These are phyloP conservation scores for Huntiella decipiens DNA, from an alignment of 2,329 filamentous ascomycete genomes.

Conservation along the genomic window DNA sequence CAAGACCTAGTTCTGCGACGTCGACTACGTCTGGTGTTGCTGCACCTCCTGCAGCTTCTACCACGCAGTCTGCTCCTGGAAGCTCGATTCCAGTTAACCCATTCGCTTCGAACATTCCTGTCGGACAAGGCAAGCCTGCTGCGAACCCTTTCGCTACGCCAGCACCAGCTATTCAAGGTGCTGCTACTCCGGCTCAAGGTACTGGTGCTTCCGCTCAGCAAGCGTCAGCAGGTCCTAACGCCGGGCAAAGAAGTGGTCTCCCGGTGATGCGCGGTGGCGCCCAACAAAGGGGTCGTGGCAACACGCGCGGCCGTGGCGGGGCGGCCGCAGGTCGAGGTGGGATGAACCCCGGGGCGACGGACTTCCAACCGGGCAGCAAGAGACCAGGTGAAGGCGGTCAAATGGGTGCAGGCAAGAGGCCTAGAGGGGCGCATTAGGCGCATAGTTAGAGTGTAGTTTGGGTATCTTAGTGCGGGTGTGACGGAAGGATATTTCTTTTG, in stretches of 20 bases:
- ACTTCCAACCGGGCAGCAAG: constrained; percentile 40
- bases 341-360: constrained; percentile 32
- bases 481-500: constrained; percentile 1
- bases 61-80: neutral
- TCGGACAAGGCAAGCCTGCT: neutral
- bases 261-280: constrained; percentile 25
- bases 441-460: neutral
- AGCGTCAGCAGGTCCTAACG: constrained; percentile 4
- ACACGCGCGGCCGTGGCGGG: constrained; percentile 23
- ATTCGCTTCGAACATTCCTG: constrained; percentile 2
- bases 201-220: neutral
- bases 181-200: neutral
- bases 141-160: constrained; percentile 5
- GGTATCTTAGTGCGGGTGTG: neutral
- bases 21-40: neutral
- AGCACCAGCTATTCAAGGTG: neutral
- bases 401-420: constrained; percentile 24
- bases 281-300: constrained; percentile 13
- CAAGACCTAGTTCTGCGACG: too few species aligned
- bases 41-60: neutral
- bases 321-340: constrained; percentile 21
- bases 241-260: constrained; percentile 16
- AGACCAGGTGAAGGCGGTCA: constrained; percentile 31
- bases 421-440: constrained; percentile 17
- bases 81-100: neutral